These are phyloP conservation scores for Pythium dissimile DNA, from an alignment of 352 stramenopile genomes.

Conservation along the genomic window DNA sequence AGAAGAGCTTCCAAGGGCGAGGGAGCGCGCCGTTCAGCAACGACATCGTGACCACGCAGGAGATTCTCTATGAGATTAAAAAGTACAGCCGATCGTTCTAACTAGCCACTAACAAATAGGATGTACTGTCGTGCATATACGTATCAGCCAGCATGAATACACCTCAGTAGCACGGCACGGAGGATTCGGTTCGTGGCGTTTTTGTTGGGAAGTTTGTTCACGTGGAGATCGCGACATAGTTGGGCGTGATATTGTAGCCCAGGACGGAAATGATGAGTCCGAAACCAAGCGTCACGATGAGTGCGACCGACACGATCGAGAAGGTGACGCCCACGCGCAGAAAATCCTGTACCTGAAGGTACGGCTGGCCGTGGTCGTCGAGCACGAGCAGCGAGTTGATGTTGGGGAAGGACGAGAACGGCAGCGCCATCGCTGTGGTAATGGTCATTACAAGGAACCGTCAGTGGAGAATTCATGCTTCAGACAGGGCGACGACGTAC, in stretches of 20 bases:
- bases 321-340: constrained; percentile 82
- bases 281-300: constrained; percentile 87
- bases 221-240: constrained; percentile 20
- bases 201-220: too few species aligned
- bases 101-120: background rate
- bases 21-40: constrained; percentile 74
- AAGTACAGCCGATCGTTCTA: constrained; percentile 95
- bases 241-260: constrained; percentile 68
- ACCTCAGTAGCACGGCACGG: too few species aligned
- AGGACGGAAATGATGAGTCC: constrained; percentile 79
- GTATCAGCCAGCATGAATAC: background rate
- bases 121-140: background rate
- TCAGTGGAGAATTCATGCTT: background rate
- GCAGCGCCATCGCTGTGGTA: constrained; percentile 78
- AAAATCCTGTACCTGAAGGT: constrained; percentile 87
- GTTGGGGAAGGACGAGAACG: constrained; percentile 92
- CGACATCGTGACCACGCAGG: constrained; percentile 94
- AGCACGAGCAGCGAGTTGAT: constrained; percentile 91
- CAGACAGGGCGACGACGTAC: constrained; percentile 29
- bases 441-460: background rate
- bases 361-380: constrained; percentile 86
- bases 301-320: constrained; percentile 74
- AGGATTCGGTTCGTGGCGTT: too few species aligned
- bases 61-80: constrained; percentile 98
- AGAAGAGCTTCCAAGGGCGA: constrained; percentile 82